Percentiles rank a stretch among this genome's conserved stretches.
Evolutionary conservation across 257 asterid genomes (phyloP).

Genomic region (Solanum etuberosum): DNA sequence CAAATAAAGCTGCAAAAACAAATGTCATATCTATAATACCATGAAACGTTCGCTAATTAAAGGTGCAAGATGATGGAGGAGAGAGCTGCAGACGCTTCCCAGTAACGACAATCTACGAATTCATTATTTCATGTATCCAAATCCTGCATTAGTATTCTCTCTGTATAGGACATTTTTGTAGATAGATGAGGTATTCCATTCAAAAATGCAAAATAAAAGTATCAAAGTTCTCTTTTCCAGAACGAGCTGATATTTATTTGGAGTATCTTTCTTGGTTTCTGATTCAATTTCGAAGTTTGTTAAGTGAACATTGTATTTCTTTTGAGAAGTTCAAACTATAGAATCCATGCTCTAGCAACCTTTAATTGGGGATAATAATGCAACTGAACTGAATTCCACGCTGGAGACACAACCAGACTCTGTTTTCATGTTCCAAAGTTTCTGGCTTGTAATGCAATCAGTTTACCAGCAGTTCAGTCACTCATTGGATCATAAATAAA

Average conservation of each 20-base stretch:
- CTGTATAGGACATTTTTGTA: not conserved
- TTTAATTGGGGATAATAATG: not conserved
- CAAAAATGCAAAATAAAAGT: not conserved
- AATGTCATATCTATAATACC: slow-evolving; percentile 17
- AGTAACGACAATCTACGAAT: not conserved
- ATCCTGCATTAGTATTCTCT: not conserved
- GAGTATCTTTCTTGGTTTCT: not conserved
- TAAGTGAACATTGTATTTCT: not conserved
- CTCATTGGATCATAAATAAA: not conserved
- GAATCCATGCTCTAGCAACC: not conserved
- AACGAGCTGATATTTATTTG: not conserved
- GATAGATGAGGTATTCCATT: not conserved
- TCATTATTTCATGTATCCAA: not conserved
- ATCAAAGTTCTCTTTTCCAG: not conserved
- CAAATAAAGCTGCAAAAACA: slow-evolving; percentile 68
- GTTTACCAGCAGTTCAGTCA: not conserved
- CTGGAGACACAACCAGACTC: not conserved
- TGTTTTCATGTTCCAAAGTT: not conserved
- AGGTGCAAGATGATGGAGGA: no score
- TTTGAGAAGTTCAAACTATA: not conserved
- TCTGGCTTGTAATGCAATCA: not conserved
- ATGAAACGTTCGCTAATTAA: slow-evolving; percentile 7
- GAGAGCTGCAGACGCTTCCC: not conserved
- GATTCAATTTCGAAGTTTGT: not conserved
- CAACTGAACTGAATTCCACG: not conserved